Evolutionary conservation across 805 yeast species (phyloP).

Genomic region (Kuraishia molischiana): DNA sequence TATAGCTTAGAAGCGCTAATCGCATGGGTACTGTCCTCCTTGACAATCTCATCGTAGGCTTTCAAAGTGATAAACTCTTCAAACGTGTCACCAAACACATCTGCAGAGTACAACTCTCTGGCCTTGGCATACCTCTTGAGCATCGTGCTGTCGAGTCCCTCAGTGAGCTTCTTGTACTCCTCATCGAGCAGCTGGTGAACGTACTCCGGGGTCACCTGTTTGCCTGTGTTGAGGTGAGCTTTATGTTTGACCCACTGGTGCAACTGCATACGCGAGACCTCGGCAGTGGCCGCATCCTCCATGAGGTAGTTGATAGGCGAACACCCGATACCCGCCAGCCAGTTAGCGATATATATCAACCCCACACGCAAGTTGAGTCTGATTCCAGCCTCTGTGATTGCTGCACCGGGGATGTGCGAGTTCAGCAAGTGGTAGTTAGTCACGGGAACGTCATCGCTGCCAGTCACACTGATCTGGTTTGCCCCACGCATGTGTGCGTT

Average conservation of each 20-base stretch:
- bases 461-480: slow-evolving; percentile 48
- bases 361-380: slow-evolving; percentile 56
- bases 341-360: slow-evolving; percentile 62
- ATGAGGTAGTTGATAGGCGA: slow-evolving; percentile 66
- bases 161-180: slow-evolving; percentile 43
- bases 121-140: slow-evolving; percentile 36
- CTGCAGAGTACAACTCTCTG: slow-evolving; percentile 50
- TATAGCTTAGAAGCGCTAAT: neutral
- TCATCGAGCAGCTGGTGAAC: slow-evolving; percentile 41
- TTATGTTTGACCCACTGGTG: slow-evolving; percentile 71
- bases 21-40: slow-evolving; percentile 1
- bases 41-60: slow-evolving; percentile 48
- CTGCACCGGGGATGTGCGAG: slow-evolving; percentile 48
- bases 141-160: slow-evolving; percentile 31
- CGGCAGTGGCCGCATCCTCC: slow-evolving; percentile 79
- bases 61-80: slow-evolving; percentile 59
- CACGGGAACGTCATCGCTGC: slow-evolving; percentile 16
- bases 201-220: slow-evolving; percentile 39
- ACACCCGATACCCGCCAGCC: slow-evolving; percentile 65
- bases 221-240: slow-evolving; percentile 39
- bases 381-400: slow-evolving; percentile 56
- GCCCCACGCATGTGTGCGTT: slow-evolving; percentile 75
- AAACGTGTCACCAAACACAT: slow-evolving; percentile 51
- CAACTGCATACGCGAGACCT: slow-evolving; percentile 63
- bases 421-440: slow-evolving; percentile 33